Base-by-base conservation (phyloP, 2,329 filamentous ascomycete genomes). In the Xylariaceae sp. region DNA sequence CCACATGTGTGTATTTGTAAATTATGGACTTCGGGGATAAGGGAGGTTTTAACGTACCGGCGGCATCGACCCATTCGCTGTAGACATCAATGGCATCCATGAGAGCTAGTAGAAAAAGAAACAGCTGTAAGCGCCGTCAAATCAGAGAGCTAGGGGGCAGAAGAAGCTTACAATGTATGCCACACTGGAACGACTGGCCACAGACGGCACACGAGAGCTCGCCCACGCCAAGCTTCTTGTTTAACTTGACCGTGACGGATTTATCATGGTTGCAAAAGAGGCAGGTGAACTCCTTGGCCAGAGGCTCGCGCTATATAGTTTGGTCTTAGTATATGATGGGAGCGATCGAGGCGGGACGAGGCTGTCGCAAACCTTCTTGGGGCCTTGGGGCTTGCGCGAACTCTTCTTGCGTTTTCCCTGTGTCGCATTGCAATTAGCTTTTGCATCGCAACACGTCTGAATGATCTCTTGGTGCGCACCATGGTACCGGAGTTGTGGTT, bases 201-300 rank as follows among this genome's bases (percentile, higher is more conserved):
- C 93, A 98, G 42, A 95, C 82, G 65, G 92, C 95, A 73, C 93
- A 98, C 48, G 85, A 82, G 21, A 98, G 75, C 50, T 86, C 81
- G 37, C 92, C 93, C 29, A 95, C 79, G 41, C 89, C 89, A 22
- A 82, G 75, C 66, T 97, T 97, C 76, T 95, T 95, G 65, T 98
- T 90, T 40, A 98, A 77, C 68, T 94, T 93, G 56, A 96, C 87
- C 22, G 82, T 79, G 42, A 98, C 88, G 0, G 91, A 88, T 55
- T 89, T 93, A 65, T 97, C 93, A 70, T 97, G 91, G 67, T 96
- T 97, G 76, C 93, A 98, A 72, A 98, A 98, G 37, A 98, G 83
- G 65, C 93, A 98, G 46, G 91, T 88, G 68, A 98, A 98, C n/a
- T 82, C 80, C 3, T 88, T 91, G 3, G 85, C 77, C 16, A 93